Evolutionary conservation across 2,329 filamentous ascomycete genomes (phyloP), one percentile per base, ranked within the genome.

Genomic region (Ophiostoma sp.): DNA sequence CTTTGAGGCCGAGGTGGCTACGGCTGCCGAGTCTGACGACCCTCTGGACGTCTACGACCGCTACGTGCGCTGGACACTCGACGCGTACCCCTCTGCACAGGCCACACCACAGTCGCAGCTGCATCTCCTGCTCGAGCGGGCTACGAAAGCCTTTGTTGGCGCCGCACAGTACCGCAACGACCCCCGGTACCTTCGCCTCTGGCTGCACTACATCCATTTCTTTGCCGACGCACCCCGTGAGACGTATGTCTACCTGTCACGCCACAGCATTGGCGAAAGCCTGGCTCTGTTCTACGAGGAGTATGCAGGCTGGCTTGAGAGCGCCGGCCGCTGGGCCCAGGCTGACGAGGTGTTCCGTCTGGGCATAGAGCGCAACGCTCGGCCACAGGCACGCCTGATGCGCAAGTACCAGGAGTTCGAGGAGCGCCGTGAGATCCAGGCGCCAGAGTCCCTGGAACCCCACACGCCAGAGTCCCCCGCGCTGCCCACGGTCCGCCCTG

Each of bases 261-360:
- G 93, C 66, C 93, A 99, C 76, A 85, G 84, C 71, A 92, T 99
- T 70, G 95, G 94, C 70, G 93, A 97, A 75, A 82, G 84, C 0
- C 84, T 99, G 2, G 95, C 95, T 1, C 81, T 98, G 3, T 99
- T 93, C 78, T 99, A 99, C 78, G 95, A 99, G 77, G 95, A 98
- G 75, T 99, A 96, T 76, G 93, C 95, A 0, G 90, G 87, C 1
- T 98, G 93, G 92, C 82, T 99, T 6, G 95, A 99, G 79, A 83
- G 87, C 47, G 90, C 89, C 6, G 90, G 88, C 14, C 84, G 94
- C 72, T 97, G 92, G 90, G 85, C 83, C 36, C 95, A 99, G 77
- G 94, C 95, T 0, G 93, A 97, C 74, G 95, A 99, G 77, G 91
- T 99, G 0, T 98, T 96, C 77, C 88, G 89, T 73, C 82, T 97